A percentile compares a stretch with the other conserved stretches of the same genome.
Conservation (phyloP, 768 basidiomycete species). For the Obba rivulosa region DNA sequence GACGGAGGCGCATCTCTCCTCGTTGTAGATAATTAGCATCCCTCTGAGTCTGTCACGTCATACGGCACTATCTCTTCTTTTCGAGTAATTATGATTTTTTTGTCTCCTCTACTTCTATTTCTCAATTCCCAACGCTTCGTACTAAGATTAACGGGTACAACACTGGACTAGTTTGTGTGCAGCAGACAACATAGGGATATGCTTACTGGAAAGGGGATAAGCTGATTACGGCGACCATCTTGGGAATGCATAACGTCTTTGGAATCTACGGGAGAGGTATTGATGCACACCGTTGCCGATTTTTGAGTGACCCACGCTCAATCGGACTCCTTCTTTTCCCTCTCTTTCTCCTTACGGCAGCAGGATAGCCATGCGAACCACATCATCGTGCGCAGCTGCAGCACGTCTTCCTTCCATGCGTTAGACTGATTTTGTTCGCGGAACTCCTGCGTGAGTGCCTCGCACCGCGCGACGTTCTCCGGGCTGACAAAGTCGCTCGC, state of each 20-base stretch:
- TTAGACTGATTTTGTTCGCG: slow-evolving; percentile 81
- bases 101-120: too few relatives aligned
- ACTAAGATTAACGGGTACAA: too few relatives aligned
- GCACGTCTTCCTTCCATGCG: slow-evolving; percentile 92
- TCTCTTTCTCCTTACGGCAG: slow-evolving; percentile 37
- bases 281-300: too few relatives aligned
- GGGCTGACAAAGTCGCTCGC: slow-evolving; percentile 94
- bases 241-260: too few relatives aligned
- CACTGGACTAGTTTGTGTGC: too few relatives aligned
- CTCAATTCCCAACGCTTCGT: too few relatives aligned
- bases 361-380: slow-evolving; percentile 90
- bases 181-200: too few relatives aligned
- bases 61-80: not conserved
- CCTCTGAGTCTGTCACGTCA: not conserved
- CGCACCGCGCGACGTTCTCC: slow-evolving; percentile 85
- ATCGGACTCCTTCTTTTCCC: not conserved
- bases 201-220: too few relatives aligned
- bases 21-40: slow-evolving; percentile 1
- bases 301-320: too few relatives aligned
- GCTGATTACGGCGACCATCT: too few relatives aligned
- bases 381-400: slow-evolving; percentile 89
- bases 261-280: too few relatives aligned
- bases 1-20: slow-evolving; percentile 17
- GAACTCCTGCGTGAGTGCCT: slow-evolving; percentile 82
- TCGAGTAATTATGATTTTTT: too few relatives aligned